A percentile compares a stretch with the other conserved stretches of the same genome.
Evolutionary conservation across 805 yeast genomes (phyloP).

Genomic region (Yamadazyma phyllophila): DNA sequence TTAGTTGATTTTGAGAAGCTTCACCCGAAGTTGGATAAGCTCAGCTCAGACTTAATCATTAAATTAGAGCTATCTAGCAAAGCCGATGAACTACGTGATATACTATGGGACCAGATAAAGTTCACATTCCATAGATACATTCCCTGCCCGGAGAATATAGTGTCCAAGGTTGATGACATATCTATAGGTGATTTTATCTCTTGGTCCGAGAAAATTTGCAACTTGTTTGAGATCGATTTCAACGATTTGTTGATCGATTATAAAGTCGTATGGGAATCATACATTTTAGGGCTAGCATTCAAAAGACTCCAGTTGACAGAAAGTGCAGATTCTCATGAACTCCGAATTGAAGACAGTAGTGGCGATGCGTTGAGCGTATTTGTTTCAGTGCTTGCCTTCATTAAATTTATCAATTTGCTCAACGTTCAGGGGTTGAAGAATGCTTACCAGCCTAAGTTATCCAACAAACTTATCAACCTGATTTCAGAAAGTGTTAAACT

Average conservation of each 20-base stretch:
- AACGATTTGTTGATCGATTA: conserved; percentile 12
- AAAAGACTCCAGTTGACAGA: neutral
- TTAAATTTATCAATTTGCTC: conserved; percentile 29
- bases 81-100: conserved; percentile 9
- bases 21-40: conserved; percentile 12
- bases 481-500: conserved; percentile 30
- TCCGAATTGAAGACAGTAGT: conserved; percentile 1
- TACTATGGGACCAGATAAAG: conserved; percentile 15
- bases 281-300: conserved; percentile 3
- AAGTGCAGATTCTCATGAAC: neutral
- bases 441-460: conserved; percentile 23
- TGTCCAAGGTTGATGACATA: conserved; percentile 8
- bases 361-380: conserved; percentile 11
- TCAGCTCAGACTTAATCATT: conserved; percentile 15
- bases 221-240: conserved; percentile 9
- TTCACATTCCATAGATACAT: conserved; percentile 17
- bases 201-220: conserved; percentile 9
- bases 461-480: conserved; percentile 25
- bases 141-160: conserved; percentile 19
- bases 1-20: conserved; percentile 20
- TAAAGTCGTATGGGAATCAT: conserved; percentile 14
- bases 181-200: conserved; percentile 10
- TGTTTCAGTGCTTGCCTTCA: conserved; percentile 24
- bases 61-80: conserved; percentile 13
- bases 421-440: conserved; percentile 21